Evolutionary conservation across 179 eudicot species (phyloP), one percentile per base, ranked within the genome.

Genomic region (Gypsophila paniculata): DNA sequence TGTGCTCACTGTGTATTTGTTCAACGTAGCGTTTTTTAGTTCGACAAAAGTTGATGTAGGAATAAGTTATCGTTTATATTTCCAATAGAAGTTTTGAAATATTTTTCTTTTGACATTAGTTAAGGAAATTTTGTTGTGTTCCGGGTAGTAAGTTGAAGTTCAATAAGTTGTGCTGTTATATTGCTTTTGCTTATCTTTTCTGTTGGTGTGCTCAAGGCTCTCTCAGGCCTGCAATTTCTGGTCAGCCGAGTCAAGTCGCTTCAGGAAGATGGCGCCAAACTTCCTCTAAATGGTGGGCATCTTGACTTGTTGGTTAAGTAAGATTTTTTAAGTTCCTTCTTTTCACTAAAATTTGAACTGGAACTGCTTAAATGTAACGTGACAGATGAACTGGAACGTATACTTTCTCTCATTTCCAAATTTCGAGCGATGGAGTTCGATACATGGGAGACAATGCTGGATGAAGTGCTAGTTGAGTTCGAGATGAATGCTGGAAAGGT

Each of bases 401-500:
- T 95, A 67, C 72, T 78, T 61, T 74, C 72, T 73, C 82, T 90
- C 72, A 88, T 87, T 36, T 85, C 87, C 55, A 79, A 88, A 8
- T 92, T 93, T 86, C 89, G 90, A 71, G 87, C 76, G 81, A 83
- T 90, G 93, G 99, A 95, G 82, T 85, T 85, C 52, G 91, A 86
- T 44, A 79, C 86, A 70, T 92, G 99, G 97, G 86, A 86, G 75
- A 80, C 87, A 52, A 80, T 89, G 86, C 91, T 95, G 26, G 85
- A 89, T 75, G 99, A 90, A 72, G 93, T 87, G 76, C 81, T 80
- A 73, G 71, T 63, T 48, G 98, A 90, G 63, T 86, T 87, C 81
- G 99, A 92, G 73, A 82, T 69, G 54, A 95, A 95, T 86, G 99
- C 98, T 73, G 87, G 78, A 46, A 90, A 88, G 95, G 98, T 91